Evolutionary conservation across 2,329 filamentous ascomycete species (phyloP).

Genomic region (Ceratocystis smalleyi): DNA sequence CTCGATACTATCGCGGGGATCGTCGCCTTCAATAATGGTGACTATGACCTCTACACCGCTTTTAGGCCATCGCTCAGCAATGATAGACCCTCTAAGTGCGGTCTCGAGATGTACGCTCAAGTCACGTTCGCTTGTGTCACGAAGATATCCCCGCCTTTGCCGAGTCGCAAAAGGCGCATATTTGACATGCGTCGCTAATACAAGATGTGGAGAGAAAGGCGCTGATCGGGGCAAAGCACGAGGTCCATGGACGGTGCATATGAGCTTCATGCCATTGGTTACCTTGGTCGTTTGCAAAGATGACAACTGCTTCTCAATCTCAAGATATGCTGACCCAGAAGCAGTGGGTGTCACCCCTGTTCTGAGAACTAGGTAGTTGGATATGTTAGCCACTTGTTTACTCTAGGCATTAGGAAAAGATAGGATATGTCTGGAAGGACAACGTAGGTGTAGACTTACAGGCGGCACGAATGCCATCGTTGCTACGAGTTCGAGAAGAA

Average conservation of each 20-base stretch:
- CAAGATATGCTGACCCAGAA: conserved; percentile 80
- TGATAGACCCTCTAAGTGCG: conserved; percentile 73
- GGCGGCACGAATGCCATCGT: conserved; percentile 66
- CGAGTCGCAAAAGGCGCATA: conserved; percentile 88
- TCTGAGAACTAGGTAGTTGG: conserved; percentile 50
- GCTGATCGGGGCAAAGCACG: conserved; percentile 78
- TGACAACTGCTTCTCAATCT: conserved; percentile 31
- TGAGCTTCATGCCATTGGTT: conserved; percentile 67
- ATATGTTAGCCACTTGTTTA: not conserved
- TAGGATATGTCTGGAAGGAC: no score
- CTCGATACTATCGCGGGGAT: conserved; percentile 44
- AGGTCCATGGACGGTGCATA: conserved; percentile 85
- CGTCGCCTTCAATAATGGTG: conserved; percentile 84
- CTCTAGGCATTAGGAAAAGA: no score
- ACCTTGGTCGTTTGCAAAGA: conserved; percentile 32
- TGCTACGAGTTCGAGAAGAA: conserved; percentile 39
- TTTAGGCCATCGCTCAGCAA: conserved; percentile 95
- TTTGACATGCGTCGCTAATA: conserved; percentile 86
- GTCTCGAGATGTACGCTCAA: conserved; percentile 83
- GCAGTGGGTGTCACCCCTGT: conserved; percentile 87
- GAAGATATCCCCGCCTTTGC: conserved; percentile 66
- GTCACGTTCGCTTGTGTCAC: conserved; percentile 75
- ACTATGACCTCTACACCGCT: conserved; percentile 91
- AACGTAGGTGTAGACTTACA: conserved; percentile 40
- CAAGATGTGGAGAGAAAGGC: conserved; percentile 80